Base-by-base conservation (phyloP, 2,329 filamentous ascomycete species). In the Exophiala sp. region DNA sequence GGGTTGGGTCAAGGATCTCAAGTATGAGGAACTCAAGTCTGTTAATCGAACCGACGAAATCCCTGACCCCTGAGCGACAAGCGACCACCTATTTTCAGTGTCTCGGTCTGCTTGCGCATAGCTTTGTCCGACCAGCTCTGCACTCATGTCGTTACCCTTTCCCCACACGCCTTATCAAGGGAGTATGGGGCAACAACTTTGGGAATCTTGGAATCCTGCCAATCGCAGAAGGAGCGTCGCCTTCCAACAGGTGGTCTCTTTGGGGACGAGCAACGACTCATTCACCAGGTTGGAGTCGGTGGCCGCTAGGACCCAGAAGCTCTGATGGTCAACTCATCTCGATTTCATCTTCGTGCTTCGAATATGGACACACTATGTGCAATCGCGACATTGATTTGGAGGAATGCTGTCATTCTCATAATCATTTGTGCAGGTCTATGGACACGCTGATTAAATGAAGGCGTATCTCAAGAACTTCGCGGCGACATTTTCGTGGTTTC, bases 321-420 rank as follows among this genome's bases (percentile, higher is more conserved):
- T 29, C 5, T 29, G 24, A 4, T 29, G 41, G 41, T 65, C 10
- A 73, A 67, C 16, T 70, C 2, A 60, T 62, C 57, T 77, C 73
- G 41, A 72, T 64, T 5, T 68, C 69, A 20, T 75, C 69, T 50
- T 68, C 69, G 3, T 43, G 32, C 10, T 41, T 51, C 4, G 20
- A 32, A 20, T 55, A 41, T 2, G 64, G 58, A 5, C 57, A 39
- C 1, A 61, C 66, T 68, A 73, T 73, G 29, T 74, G 63, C 75
- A 52, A 76, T 67, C 3, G 75, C 57, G 2, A 76, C 63, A 57
- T 75, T 70, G 40, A 77, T 68, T 0, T 56, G 54, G 54, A n/a
- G 65, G 60, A 21, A 49, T 43, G 52, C 9, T 59, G 9, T 46
- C 50, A 2, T 52, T 34, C 24, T 43, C 35, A 66, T 63, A 39